Percentiles rank a stretch among this genome's conserved stretches.
Evolutionary conservation across 2,329 filamentous ascomycete species (phyloP).

Genomic region (Stagonosporopsis chrysanthemi): DNA sequence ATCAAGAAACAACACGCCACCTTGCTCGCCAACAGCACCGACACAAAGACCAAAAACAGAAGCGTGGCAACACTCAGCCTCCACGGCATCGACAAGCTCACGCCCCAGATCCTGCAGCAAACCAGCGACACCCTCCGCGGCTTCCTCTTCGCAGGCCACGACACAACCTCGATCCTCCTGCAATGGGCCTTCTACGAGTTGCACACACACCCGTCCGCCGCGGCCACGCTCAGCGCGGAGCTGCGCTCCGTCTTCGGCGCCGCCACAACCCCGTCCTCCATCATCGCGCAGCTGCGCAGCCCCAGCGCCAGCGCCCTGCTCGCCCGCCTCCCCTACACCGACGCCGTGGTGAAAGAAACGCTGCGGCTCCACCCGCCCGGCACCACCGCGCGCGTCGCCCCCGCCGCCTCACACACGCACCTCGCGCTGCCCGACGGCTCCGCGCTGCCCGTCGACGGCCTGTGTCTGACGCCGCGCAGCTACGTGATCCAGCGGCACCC

Average conservation of each 20-base stretch:
- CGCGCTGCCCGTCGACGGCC: conserved; percentile 19
- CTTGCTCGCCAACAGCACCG: background rate
- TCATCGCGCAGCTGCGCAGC: background rate
- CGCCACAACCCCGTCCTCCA: background rate
- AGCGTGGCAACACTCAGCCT: conserved; percentile 27
- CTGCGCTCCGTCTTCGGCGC: conserved; percentile 2
- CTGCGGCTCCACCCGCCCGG: conserved; percentile 51
- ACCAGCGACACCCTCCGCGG: conserved; percentile 46
- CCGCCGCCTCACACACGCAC: conserved; percentile 14
- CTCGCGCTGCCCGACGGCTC: conserved; percentile 22
- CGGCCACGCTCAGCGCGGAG: conserved; percentile 4
- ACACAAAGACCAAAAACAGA: conserved; percentile 4
- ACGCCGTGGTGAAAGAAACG: conserved; percentile 55
- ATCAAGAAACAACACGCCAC: conserved; percentile 22
- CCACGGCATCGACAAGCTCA: conserved; percentile 23
- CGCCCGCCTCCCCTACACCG: conserved; percentile 51
- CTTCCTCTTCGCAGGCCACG: conserved; percentile 47
- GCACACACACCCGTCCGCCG: conserved; percentile 25
- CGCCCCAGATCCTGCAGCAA: conserved; percentile 36
- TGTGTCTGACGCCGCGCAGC: conserved; percentile 20
- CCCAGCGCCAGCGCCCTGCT: background rate
- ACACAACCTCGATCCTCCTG: conserved; percentile 38
- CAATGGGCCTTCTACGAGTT: conserved; percentile 39
- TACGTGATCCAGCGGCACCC: conserved; percentile 30
- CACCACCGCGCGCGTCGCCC: conserved; percentile 27